These are phyloP conservation scores for Gliomastix tumulicola DNA, from an alignment of 2,329 filamentous ascomycete genomes.

Conservation along the genomic window DNA sequence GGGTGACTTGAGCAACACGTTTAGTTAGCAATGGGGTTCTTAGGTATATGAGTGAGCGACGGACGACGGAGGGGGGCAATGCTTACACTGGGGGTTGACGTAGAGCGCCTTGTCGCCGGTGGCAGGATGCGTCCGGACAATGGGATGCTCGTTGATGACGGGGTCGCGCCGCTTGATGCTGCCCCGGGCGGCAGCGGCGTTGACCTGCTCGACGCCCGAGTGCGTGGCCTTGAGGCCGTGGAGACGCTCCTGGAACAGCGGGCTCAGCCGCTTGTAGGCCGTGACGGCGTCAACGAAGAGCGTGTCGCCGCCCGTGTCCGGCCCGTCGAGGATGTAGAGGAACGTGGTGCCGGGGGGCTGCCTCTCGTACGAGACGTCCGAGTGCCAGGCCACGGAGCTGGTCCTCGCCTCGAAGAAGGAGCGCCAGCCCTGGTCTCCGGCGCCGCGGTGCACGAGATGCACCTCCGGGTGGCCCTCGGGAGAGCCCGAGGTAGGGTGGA, in stretches of 20 bases:
- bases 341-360: constrained; percentile 90
- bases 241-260: constrained; percentile 70
- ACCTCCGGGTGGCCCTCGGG: constrained; percentile 68
- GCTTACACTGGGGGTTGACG: constrained; percentile 75
- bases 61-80: neutral
- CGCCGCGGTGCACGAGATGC: constrained; percentile 71
- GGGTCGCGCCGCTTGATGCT: constrained; percentile 68
- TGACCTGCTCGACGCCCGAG: constrained; percentile 75
- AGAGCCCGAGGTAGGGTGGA: constrained; percentile 71
- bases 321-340: constrained; percentile 78
- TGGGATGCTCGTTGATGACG: constrained; percentile 65
- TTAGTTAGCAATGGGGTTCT: constrained; percentile 2
- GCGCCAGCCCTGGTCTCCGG: constrained; percentile 35
- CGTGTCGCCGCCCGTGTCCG: constrained; percentile 75
- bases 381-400: constrained; percentile 83
- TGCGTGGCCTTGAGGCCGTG: constrained; percentile 78
- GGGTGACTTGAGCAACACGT: constrained; percentile 58
- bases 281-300: constrained; percentile 73
- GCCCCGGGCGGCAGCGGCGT: constrained; percentile 57
- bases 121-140: constrained; percentile 73
- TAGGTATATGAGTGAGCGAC: too few relatives aligned
- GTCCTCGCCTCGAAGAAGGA: constrained; percentile 62
- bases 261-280: constrained; percentile 75
- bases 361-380: constrained; percentile 78
- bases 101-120: constrained; percentile 81